Conservation (phyloP, 257 asterid species). For the Anisodus acutangulus region DNA sequence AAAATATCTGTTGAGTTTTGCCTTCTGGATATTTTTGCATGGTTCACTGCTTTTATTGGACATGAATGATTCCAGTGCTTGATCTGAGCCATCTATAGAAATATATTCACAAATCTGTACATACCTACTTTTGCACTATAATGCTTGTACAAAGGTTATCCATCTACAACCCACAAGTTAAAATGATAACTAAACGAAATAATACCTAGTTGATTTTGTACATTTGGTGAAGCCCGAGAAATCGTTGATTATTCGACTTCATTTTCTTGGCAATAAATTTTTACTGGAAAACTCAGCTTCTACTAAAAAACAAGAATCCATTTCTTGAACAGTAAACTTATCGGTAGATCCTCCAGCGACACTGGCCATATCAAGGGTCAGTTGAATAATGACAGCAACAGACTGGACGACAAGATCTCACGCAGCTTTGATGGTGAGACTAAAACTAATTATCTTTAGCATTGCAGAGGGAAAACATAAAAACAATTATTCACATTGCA, state of each 20-base stretch:
- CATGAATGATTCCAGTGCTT: too few species aligned
- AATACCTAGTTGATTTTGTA: neutral
- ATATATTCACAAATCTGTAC: too few species aligned
- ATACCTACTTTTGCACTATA: too few species aligned
- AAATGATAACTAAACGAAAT: neutral
- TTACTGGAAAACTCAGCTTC: neutral
- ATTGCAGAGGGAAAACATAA: neutral
- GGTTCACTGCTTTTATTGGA: too few species aligned
- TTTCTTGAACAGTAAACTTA: neutral
- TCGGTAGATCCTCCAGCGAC: too few species aligned
- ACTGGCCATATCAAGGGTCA: neutral
- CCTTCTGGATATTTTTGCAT: too few species aligned
- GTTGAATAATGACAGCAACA: neutral
- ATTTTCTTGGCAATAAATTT: too few species aligned
- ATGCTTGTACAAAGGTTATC: neutral
- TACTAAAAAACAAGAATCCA: neutral
- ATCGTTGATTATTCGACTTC: too few species aligned
- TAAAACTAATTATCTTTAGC: neutral
- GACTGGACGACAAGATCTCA: neutral
- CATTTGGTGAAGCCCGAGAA: neutral
- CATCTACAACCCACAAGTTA: neutral
- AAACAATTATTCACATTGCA: neutral
- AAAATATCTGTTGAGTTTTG: too few species aligned
- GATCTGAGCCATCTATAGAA: too few species aligned
- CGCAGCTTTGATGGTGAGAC: neutral